phyloP scores from a whole-genome alignment of 805 yeast species.

The Starmerella etchellsii region DNA sequence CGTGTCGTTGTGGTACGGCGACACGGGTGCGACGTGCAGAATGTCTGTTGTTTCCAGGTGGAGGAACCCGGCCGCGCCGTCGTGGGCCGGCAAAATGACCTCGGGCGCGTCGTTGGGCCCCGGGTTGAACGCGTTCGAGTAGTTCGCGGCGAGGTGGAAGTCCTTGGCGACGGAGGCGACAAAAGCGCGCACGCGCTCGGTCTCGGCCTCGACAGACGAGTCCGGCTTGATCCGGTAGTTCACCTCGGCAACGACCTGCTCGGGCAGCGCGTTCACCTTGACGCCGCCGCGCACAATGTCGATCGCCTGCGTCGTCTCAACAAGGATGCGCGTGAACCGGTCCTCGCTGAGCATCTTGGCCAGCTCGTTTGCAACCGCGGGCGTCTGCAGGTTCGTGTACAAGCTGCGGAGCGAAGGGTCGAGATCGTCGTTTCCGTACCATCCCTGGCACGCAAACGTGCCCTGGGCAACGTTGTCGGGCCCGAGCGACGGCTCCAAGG shows the following conservation, averaged over 20 bases:
- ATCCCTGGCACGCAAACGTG: conserved; percentile 50
- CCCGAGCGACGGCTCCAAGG: conserved; percentile 20
- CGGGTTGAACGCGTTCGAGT: conserved; percentile 11
- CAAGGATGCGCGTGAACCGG: conserved; percentile 29
- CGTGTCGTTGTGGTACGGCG: conserved; percentile 30
- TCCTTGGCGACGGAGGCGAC: conserved; percentile 33
- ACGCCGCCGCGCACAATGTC: conserved; percentile 60
- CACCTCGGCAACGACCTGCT: conserved; percentile 38
- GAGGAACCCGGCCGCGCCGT: conserved; percentile 30
- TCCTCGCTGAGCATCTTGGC: conserved; percentile 12
- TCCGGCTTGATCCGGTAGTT: conserved; percentile 58
- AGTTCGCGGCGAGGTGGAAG: conserved; percentile 33
- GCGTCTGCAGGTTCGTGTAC: conserved; percentile 8
- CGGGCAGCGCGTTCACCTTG: conserved; percentile 68
- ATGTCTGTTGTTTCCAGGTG: conserved; percentile 14
- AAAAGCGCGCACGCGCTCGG: conserved; percentile 29
- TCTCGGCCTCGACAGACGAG: conserved; percentile 34
- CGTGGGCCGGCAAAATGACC: conserved; percentile 9
- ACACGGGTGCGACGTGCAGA: conserved; percentile 42
- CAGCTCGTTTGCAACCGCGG: conserved; percentile 10
- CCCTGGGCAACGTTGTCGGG: conserved; percentile 46
- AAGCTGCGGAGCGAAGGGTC: conserved; percentile 1
- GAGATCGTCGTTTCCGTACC: conserved; percentile 28
- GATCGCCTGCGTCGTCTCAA: conserved; percentile 55
- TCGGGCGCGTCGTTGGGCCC: conserved; percentile 29